Evolutionary conservation across 225 moss, liverwort and hornwort species (phyloP), one percentile per base, ranked within the genome.

Genomic region (Ulota crispa): DNA sequence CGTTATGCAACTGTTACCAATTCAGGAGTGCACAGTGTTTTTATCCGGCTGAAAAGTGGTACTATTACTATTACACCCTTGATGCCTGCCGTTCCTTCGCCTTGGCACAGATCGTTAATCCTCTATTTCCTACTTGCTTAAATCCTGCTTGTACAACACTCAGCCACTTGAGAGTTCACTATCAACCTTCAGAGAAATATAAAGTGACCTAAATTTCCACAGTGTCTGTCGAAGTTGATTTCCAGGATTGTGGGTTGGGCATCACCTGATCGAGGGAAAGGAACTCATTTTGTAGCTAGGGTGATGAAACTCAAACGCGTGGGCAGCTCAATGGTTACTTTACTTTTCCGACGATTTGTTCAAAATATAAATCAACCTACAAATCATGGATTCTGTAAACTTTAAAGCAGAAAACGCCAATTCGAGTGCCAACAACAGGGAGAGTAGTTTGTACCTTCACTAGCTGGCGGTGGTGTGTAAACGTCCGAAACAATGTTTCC

Each of bases 1-100:
- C 83, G 79, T 70, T 86, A 31, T 5, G 32, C 23, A 77, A 65
- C 64, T 54, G 79, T 57, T 83, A 64, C 62, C 61, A 63, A 18
- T 75, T 55, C 45, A 28, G 55, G 69, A 55, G n/a, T 69, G 68
- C 65, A 78, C 75, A 86, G 80, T 75, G 43, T n/a, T 28, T 55
- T 37, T 53, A 82, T 67, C 59, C 31, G 52, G 61, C 50, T 72
- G 13, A 64, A 42, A 72, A 47, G 43, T 3, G 21, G 50, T n/a
- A 23, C n/a, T 3, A 23, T n/a, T 47, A n/a, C 13, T 15, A 68
- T 60, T 28, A 8, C 31, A 13, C 68, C 56, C 60, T 1, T n/a
- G 16, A 36, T 72, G 65, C 76, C n/a, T 12, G 36, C 34, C 52
- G 27, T 54, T 54, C 61, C 28, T 30, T 60, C 27, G 47, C n/a